Evolutionary conservation across 208 protist genomes (phyloP).

Genomic region (Wallacemonas sp.): DNA sequence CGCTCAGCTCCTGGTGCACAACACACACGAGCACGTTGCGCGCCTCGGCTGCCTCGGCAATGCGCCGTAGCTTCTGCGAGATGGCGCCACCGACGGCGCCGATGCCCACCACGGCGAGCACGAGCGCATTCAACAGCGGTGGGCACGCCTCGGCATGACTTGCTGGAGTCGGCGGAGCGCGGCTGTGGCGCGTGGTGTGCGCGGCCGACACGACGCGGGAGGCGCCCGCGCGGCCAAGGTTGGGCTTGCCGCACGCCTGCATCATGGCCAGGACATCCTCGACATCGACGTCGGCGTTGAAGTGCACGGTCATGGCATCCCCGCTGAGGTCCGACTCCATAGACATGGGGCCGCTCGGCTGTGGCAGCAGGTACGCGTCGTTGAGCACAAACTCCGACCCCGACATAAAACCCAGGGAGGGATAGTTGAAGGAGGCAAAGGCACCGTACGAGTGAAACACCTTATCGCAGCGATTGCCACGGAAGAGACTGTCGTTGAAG

Average conservation of each 20-base stretch:
- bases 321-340: constrained; percentile 56
- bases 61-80: constrained; percentile 33
- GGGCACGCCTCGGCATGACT: not conserved
- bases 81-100: constrained; percentile 28
- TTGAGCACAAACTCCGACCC: constrained; percentile 59
- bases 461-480: constrained; percentile 94
- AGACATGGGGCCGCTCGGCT: constrained; percentile 47
- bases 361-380: constrained; percentile 51
- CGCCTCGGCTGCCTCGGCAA: constrained; percentile 29
- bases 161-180: not conserved
- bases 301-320: constrained; percentile 41
- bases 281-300: constrained; percentile 54
- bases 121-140: constrained; percentile 46
- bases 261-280: constrained; percentile 45
- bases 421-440: constrained; percentile 90
- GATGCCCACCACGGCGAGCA: constrained; percentile 59
- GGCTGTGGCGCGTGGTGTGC: too few species aligned
- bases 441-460: constrained; percentile 82
- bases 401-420: constrained; percentile 85
- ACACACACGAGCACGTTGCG: constrained; percentile 44
- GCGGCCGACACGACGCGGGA: not conserved
- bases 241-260: not conserved
- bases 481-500: constrained; percentile 93
- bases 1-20: constrained; percentile 37
- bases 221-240: not conserved